Evolutionary conservation across 73 alveolate species (phyloP), one percentile per base, ranked within the genome.

Genomic region (Paramecium caudatum): DNA sequence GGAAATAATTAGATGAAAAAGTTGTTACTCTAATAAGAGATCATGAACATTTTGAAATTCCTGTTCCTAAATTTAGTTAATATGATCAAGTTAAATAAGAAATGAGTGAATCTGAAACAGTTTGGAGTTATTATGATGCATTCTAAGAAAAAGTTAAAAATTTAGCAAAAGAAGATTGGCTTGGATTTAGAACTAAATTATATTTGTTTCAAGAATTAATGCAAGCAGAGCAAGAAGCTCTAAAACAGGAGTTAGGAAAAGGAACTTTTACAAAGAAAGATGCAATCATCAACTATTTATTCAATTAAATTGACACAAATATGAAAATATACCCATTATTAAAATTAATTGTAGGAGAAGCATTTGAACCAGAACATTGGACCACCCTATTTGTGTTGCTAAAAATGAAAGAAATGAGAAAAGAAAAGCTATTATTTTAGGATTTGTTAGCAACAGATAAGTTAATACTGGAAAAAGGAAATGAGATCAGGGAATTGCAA

Each of bases 281-380:
- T 45, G 95, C 95, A 5, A 97, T 96, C 10, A 91, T 85, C 12
- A 78, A 92, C 45, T 94, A 92, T 82, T 61, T 98, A 10, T 86
- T 83, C 46, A 78, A 93, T 19, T 97, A 98, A 91, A 93, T 98
- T 70, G 99, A 98, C 68, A 65, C 92, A 36, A 95, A 91, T 91
- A 84, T 94, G 36, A 95, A 92, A 47, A 96, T 98, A 37, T 96
- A 96, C 90, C 99, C 99, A 13, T 95, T 96, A 16, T 91, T 97
- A 86, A 99, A 98, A 90, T 94, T 97, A 46, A 94, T 98, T 83
- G 96, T 98, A 12, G 99, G 99, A 23, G 99, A 99, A 82, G 99
- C 99, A 47, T 99, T 99, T 82, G 99, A 99, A 90, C 96, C 98
- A 68, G 99, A 99, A 91, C 99, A 99, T 86, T 99, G 99, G 99